These are phyloP conservation scores for Aleurites moluccanus DNA, from an alignment of 441 rosid genomes.

Conservation along the genomic window DNA sequence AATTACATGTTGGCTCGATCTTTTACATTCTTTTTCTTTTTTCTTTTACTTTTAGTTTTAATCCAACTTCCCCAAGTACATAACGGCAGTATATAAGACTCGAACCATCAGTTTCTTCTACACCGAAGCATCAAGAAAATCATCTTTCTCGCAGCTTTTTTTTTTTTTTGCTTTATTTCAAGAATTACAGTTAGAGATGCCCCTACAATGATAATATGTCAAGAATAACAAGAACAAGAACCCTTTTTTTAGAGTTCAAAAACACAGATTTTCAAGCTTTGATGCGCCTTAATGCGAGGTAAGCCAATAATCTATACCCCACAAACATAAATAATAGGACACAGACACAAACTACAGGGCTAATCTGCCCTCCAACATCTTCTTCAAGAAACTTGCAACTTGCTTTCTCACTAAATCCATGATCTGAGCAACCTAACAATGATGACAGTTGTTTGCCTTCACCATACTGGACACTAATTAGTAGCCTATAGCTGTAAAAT, in stretches of 20 bases:
- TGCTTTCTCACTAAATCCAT: slow-evolving; percentile 11
- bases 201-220: neutral
- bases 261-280: slow-evolving; percentile 28
- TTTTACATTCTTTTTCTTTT: neutral
- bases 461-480: slow-evolving; percentile 62
- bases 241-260: neutral
- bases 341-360: slow-evolving; percentile 42
- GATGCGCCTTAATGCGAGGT: slow-evolving; percentile 67
- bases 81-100: neutral
- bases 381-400: slow-evolving; percentile 64
- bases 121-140: neutral
- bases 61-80: neutral
- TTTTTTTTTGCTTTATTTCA: slow-evolving; percentile 1
- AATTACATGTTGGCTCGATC: neutral
- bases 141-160: neutral
- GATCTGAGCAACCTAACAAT: slow-evolving; percentile 45
- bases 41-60: neutral
- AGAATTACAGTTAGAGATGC: slow-evolving; percentile 29
- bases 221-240: slow-evolving; percentile 5
- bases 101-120: neutral
- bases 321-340: slow-evolving; percentile 61
- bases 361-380: slow-evolving; percentile 63
- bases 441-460: slow-evolving; percentile 43
- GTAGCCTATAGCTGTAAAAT: slow-evolving; percentile 64
- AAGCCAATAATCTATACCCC: slow-evolving; percentile 79